Base-by-base conservation (phyloP, 2,329 filamentous ascomycete species). In the Aciculosporium take region DNA sequence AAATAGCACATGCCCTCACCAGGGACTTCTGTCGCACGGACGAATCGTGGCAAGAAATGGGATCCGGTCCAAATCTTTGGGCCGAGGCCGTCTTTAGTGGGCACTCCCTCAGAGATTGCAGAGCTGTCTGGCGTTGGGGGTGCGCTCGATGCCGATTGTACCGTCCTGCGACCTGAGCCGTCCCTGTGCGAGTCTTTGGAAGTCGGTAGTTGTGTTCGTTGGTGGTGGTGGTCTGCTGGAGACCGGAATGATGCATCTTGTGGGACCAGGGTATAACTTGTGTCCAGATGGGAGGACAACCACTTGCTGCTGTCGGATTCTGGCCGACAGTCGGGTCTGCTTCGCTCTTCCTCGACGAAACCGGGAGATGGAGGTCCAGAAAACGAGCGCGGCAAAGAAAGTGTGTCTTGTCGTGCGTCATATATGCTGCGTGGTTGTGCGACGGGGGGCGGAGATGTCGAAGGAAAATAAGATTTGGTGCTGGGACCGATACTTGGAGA, bases 1-100 rank as follows among this genome's bases (percentile, higher is more conserved):
- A 91, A 80, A 56, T 86, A 91, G 63, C 84, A 91, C 52, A 82
- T 59, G 2, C 84, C 85, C 59, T 91, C 83, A 7, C 84, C 84
- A 0, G 81, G 76, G 4, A 91, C 74, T 41, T 83, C 77, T 21
- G 71, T 71, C 33, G 74, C 69, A 37, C 71, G 67, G 21, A 81
- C 69, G 50, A 80, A 81, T 12, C 76, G 68, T n/a, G 77, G 77
- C 41, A 81, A 58, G 49, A 80, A 81, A 44, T 80, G 74, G 2
- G 71, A 76, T 21, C 77, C 77, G 1, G 76, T 80, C 77, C 77
- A 81, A 45, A 81, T 81, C 62, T 79, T 80, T 10, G 77, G 76
- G 0, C 76, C 76, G 12, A 80, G 59, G 1, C 71, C 71, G 53
- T 80, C 75, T 56, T 78, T 79, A 12, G 65, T 63, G 0, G 67